A percentile compares a stretch with the other conserved stretches of the same genome.
These are phyloP conservation scores for Microdochium nivale DNA, from an alignment of 2,329 filamentous ascomycete genomes.

Conservation along the genomic window DNA sequence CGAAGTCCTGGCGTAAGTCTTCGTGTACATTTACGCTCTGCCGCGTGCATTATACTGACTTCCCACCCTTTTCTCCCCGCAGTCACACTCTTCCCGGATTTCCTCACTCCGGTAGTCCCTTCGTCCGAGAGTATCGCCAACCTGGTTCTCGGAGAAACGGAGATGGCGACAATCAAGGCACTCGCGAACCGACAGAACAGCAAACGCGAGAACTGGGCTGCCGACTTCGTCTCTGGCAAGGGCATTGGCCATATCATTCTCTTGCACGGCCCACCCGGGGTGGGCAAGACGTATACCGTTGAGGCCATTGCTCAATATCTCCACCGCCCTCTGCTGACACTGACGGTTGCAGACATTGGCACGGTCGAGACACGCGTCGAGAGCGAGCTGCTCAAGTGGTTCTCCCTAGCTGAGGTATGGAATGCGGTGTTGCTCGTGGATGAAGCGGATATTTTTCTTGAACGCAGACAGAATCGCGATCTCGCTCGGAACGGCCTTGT, in stretches of 20 bases:
- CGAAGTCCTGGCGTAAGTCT: neutral
- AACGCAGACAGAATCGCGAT: slow-evolving; percentile 9
- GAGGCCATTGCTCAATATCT: slow-evolving; percentile 6
- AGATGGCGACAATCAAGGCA: slow-evolving; percentile 3
- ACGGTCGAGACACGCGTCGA: slow-evolving; percentile 12
- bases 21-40: neutral
- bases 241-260: slow-evolving; percentile 6
- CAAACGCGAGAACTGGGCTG: slow-evolving; percentile 1
- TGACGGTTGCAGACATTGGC: slow-evolving; percentile 16
- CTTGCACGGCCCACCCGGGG: slow-evolving; percentile 9
- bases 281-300: slow-evolving; percentile 9
- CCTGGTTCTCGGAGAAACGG: neutral
- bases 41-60: neutral
- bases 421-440: slow-evolving; percentile 14
- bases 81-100: neutral
- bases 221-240: slow-evolving; percentile 7
- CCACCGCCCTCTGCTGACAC: slow-evolving; percentile 15
- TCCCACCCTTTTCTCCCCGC: neutral
- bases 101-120: neutral
- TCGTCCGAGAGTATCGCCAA: neutral
- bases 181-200: slow-evolving; percentile 5
- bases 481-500: slow-evolving; percentile 6
- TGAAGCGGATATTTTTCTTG: slow-evolving; percentile 18
- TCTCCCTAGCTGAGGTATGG: slow-evolving; percentile 17
- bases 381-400: slow-evolving; percentile 12